These are phyloP conservation scores for Arbutus unedo DNA, from an alignment of 148 eudicot genomes.

Conservation along the genomic window DNA sequence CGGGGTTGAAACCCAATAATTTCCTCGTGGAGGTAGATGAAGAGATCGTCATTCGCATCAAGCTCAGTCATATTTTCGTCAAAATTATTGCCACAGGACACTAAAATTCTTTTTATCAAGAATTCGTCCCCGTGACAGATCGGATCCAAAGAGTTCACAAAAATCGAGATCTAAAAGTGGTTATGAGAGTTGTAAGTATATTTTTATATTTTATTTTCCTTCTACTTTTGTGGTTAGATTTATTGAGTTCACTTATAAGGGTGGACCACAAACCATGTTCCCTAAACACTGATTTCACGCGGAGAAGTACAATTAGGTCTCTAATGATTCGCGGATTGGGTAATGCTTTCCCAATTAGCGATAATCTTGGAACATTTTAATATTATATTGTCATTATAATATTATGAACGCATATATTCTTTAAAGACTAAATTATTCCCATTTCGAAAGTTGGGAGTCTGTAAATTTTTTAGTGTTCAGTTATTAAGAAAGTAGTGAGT, in stretches of 20 bases:
- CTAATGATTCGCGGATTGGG: neutral
- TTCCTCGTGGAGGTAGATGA: too few species aligned
- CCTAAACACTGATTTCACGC: constrained; percentile 4
- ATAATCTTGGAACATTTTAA: constrained; percentile 6
- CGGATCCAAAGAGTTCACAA: too few species aligned
- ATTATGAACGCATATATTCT: neutral
- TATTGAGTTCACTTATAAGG: neutral
- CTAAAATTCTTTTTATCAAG: too few species aligned
- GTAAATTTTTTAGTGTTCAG: too few species aligned
- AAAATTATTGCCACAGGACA: too few species aligned
- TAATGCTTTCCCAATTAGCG: neutral
- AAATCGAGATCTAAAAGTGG: neutral
- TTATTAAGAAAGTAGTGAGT: too few species aligned
- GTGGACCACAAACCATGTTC: constrained; percentile 16
- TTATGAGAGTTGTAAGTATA: constrained; percentile 2
- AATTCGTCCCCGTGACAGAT: too few species aligned
- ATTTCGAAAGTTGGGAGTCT: neutral
- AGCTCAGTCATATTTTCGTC: too few species aligned
- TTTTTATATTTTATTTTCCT: constrained; percentile 11
- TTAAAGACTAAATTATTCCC: neutral
- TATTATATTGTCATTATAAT: neutral
- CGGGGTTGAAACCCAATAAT: too few species aligned
- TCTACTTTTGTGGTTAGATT: constrained; percentile 3
- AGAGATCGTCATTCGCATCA: too few species aligned
- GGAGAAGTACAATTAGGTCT: neutral